Conservation (phyloP, 148 eudicot genomes). For the Arctostaphylos glauca region DNA sequence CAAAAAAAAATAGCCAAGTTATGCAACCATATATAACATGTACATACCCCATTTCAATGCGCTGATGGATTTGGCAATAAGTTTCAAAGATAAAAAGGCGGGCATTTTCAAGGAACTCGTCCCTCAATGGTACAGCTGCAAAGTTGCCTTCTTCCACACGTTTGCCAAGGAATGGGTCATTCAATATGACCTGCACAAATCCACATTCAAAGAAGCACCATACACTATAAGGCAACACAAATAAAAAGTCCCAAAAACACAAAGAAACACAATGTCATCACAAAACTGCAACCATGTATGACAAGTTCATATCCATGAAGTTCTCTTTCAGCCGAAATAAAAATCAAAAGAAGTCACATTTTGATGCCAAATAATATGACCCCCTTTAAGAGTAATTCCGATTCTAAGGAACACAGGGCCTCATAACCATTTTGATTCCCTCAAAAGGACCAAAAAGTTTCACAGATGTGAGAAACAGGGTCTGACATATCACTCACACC, state of each 20-base stretch:
- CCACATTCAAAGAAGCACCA: neutral
- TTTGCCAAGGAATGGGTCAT: constrained; percentile 98
- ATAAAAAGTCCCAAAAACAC: neutral
- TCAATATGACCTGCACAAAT: constrained; percentile 63
- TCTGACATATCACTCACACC: too few relatives aligned
- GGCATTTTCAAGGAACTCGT: constrained; percentile 98
- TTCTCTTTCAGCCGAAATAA: too few relatives aligned
- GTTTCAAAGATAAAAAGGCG: constrained; percentile 91
- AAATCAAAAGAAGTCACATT: too few relatives aligned
- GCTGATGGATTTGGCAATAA: constrained; percentile 92
- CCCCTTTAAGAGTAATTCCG: too few relatives aligned
- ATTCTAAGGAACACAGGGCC: too few relatives aligned
- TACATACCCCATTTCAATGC: constrained; percentile 87
- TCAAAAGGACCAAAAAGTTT: too few relatives aligned
- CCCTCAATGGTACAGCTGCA: constrained; percentile 61
- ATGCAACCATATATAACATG: neutral
- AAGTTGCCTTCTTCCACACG: constrained; percentile 81
- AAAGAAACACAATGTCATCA: constrained; percentile 2
- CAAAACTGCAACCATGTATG: neutral
- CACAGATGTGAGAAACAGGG: too few relatives aligned
- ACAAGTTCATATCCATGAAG: too few relatives aligned
- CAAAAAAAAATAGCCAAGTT: neutral
- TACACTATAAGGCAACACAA: neutral
- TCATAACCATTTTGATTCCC: too few relatives aligned
- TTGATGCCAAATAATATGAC: too few relatives aligned